Percentiles rank a stretch among this genome's conserved stretches.
These are phyloP conservation scores for Rhodomyrtus psidioides DNA, from an alignment of 441 rosid species.

Conservation along the genomic window DNA sequence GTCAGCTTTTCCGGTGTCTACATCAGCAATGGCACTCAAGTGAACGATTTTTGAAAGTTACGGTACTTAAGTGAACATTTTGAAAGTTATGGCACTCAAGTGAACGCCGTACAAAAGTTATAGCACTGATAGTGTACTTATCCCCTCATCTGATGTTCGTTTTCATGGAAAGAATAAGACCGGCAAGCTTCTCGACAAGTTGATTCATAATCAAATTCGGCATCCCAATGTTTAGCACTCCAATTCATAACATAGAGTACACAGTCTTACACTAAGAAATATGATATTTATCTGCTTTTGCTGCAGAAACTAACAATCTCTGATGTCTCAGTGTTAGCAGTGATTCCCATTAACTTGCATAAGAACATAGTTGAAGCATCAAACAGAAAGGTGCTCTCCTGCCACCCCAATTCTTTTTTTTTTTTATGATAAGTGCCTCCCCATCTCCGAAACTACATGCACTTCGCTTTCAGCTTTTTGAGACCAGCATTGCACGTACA, in stretches of 20 bases:
- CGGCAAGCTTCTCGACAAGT: neutral
- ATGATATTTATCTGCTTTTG: neutral
- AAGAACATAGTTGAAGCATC: neutral
- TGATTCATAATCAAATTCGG: neutral
- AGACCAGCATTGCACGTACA: neutral
- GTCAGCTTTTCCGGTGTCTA: no score
- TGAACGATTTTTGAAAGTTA: no score
- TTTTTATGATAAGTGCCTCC: neutral
- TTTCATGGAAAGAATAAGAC: neutral
- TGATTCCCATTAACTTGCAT: neutral
- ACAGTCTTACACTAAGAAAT: neutral
- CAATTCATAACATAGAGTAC: neutral
- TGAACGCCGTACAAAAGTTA: no score
- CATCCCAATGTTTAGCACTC: neutral
- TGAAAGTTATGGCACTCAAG: no score
- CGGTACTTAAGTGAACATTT: no score
- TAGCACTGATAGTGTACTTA: no score
- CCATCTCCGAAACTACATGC: neutral
- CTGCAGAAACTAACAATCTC: neutral
- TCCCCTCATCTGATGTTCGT: neutral
- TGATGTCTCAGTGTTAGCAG: neutral
- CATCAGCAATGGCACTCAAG: no score
- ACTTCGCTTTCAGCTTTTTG: neutral
- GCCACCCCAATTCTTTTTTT: neutral
- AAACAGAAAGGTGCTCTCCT: neutral